Evolutionary conservation across 2,329 filamentous ascomycete species (phyloP), one percentile per base, ranked within the genome.

Genomic region (Aspergillus thermomutatus): DNA sequence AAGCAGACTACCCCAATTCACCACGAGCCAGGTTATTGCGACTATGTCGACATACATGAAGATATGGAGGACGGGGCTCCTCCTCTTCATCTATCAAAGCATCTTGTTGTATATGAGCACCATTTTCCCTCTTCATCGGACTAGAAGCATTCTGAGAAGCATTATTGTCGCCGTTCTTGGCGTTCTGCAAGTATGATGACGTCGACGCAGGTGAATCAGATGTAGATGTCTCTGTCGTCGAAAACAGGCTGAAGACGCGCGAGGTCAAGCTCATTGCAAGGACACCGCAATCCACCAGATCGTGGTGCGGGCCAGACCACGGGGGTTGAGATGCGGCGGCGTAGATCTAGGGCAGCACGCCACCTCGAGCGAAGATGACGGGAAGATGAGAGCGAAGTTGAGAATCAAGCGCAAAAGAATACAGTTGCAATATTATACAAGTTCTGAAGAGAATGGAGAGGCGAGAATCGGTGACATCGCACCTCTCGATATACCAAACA

Each of bases 1-100:
- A 25, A n/a, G 27, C 37, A 45, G 19, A 48, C 27, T 19, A 49
- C 23, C 21, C 23, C 43, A 17, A 37, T 37, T 37, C 43, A 46
- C 11, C 43, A 23, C 21, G 19, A 26, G 21, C 21, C 43, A 26
- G 23, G 19, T 21, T 11, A 23, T 11, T 37, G 31, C 10, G 43
- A 46, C n/a, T 17, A 46, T 23, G 53, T 49, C 46, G 59, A 76
- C 84, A 72, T 75, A 88, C 86, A 77, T 88, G 83, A 64, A 86
- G 68, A 70, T 86, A 87, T 55, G 84, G 84, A 62, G 85, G 84
- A 62, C 86, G 82, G 64, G 76, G 77, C 71, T 85, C 82, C 60
- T 80, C 72, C 60, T 84, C 82, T 61, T 77, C 77, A 68, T 77
- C 71, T 62, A 73, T 67, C 53, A 65, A 60, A 55, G 67, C 72